Base-by-base conservation (phyloP, 1,284 basidiomycete species). In the Nidula niveotomentosa region DNA sequence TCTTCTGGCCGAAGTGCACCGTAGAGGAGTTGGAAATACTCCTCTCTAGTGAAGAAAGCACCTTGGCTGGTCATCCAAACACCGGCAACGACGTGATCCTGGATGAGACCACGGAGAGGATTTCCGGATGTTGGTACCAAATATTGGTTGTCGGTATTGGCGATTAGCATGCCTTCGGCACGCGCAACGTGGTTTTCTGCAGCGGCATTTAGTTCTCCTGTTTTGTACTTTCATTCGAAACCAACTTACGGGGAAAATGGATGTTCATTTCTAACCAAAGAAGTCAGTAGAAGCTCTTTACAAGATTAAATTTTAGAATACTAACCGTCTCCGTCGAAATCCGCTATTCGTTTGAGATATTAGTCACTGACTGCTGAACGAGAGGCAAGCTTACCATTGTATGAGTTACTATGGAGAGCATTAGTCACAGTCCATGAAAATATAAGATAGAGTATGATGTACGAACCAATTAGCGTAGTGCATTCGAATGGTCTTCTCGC, bases 401-500 rank as follows among this genome's bases (percentile, higher is more conserved):
- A 99, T 5, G 96, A 98, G 73, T 98, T 98, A 77, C 93, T 94
- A 59, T 12, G 39, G 34, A 39, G 8, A 41, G 15, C 36, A 55
- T 52, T 13, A 50, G 10, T n/a, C 17, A 41, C n/a, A 33, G 30
- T 44, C 48, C 52, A 56, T 37, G 43, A 39, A 4, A 36, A 23
- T 23, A 23, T 23, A 23, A 23, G 23, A 23, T 23, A 23, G 23
- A 23, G 23, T 23, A 56, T 44, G 2, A 41, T 12, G 37, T 41
- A 74, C 86, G 59, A 55, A 93, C 92, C 97, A 99, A 69, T 99
- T 99, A 49, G 97, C 97, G 69, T 99, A 99, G 78, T 99, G 97
- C 96, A 99, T 98, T 35, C 97, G 87, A 71, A 99, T 99, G 1
- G 97, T 99, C 79, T 98, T 98, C 75, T 99, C 97, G 48, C 96